These are phyloP conservation scores for Gloeophyllum trabeum DNA, from an alignment of 768 basidiomycete species.

Conservation along the genomic window DNA sequence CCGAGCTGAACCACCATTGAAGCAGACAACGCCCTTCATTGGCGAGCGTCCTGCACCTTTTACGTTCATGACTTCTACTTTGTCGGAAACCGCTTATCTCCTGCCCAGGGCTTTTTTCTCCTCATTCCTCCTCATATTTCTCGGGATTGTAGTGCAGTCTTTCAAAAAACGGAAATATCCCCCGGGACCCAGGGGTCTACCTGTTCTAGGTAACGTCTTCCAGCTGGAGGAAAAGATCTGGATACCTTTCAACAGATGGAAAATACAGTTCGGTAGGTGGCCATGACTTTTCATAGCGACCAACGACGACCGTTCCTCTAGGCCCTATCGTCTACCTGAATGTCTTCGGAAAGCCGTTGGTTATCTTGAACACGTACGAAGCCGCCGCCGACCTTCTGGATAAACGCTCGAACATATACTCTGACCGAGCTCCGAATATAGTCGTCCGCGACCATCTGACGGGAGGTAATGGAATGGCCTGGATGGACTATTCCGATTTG, in stretches of 20 bases:
- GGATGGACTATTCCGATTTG: too few relatives aligned
- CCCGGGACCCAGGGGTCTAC: slow-evolving; percentile 6
- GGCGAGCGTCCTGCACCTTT: too few relatives aligned
- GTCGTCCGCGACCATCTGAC: slow-evolving; percentile 20
- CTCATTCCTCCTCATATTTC: too few relatives aligned
- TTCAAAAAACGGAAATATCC: too few relatives aligned
- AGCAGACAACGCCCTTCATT: too few relatives aligned
- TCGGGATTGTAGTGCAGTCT: too few relatives aligned
- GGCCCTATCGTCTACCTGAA: slow-evolving; percentile 8
- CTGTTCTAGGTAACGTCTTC: slow-evolving; percentile 7
- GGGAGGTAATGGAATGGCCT: slow-evolving; percentile 16
- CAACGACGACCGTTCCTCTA: not conserved
- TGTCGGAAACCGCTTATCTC: too few relatives aligned
- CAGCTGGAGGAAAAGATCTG: slow-evolving; percentile 3
- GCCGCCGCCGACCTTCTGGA: slow-evolving; percentile 7
- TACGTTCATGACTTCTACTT: too few relatives aligned
- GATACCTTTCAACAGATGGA: slow-evolving; percentile 5
- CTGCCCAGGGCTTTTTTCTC: too few relatives aligned
- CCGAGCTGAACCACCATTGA: too few relatives aligned
- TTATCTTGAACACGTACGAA: slow-evolving; percentile 10
- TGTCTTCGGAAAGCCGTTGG: slow-evolving; percentile 6
- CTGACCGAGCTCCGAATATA: slow-evolving; percentile 19
- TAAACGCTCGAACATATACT: slow-evolving; percentile 15
- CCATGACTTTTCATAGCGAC: not conserved
- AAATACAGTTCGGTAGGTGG: slow-evolving; percentile 5